Base-by-base conservation (phyloP, 805 yeast genomes). In the Barnettozyma salicaria region DNA sequence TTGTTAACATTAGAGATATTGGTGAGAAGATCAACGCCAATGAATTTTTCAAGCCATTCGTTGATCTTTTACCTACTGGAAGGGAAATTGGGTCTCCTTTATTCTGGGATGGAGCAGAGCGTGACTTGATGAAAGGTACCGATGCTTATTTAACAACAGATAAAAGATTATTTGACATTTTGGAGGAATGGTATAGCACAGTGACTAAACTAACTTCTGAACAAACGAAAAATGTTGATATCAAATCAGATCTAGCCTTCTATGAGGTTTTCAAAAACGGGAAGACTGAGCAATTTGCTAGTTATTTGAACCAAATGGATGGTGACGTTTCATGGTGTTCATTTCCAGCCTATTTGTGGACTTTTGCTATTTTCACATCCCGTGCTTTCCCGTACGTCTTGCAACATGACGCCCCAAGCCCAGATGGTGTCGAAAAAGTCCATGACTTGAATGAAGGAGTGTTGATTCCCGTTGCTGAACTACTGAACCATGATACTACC, bases 381-480 rank as follows among this genome's bases (percentile, higher is more conserved):
- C 69, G 97, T 44, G 82, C 92, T 0, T 89, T 89, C 53, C 96
- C 96, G 1, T 70, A 74, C 34, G 58, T 84, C 27, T 51, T 87
- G n/a, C 64, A 64, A 14, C 47, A 53, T 6, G 45, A 36, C 17
- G 21, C 32, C 9, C 12, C 20, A 13, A 22, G 12, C 14, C 7
- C 12, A 13, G 31, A 21, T 11, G 11, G 12, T 5, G 33, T 29
- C 6, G 18, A 55, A 1, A 49, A 46, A 1, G 55, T 60, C 17
- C 60, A 56, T n/a, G 70, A 68, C 42, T 36, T 62, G n/a, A 59
- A 60, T 27, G 73, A 70, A 42, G 86, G 84, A 6, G 78, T 89
- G 67, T 61, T 89, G 18, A 58, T 81, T 17, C 97, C 97, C 2
- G 52, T 89, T 9, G 70, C 86, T 11, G 97, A 89, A 53, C 59